phyloP scores from a whole-genome alignment of 2,329 filamentous ascomycete species.

The Curvularia verruculosa region DNA sequence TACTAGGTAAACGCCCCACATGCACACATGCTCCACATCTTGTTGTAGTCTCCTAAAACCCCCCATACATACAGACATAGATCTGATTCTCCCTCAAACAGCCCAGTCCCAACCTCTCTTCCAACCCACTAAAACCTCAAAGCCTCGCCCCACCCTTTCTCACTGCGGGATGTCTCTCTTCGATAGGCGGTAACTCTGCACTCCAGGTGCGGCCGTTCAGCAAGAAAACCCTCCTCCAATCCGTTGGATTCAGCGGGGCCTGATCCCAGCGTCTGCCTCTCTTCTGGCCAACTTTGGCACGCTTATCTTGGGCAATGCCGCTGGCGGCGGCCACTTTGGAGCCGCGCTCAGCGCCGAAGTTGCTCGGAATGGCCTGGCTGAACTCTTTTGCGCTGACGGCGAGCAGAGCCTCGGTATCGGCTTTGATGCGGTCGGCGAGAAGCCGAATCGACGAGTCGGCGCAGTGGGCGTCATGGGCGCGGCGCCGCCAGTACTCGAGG shows the following conservation, averaged over 20 bases:
- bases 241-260: slow-evolving; percentile 21
- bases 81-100: no score
- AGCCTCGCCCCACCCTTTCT: slow-evolving; percentile 6
- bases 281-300: slow-evolving; percentile 11
- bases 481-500: slow-evolving; percentile 24
- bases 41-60: no score
- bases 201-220: slow-evolving; percentile 22
- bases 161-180: slow-evolving; percentile 12
- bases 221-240: slow-evolving; percentile 26
- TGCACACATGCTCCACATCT: no score
- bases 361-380: slow-evolving; percentile 23
- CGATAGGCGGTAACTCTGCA: slow-evolving; percentile 17
- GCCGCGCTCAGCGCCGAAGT: slow-evolving; percentile 24
- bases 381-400: slow-evolving; percentile 29
- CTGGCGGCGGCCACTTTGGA: slow-evolving; percentile 21
- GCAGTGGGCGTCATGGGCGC: slow-evolving; percentile 11
- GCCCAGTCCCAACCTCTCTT: background rate
- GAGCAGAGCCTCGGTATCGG: slow-evolving; percentile 20
- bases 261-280: slow-evolving; percentile 16
- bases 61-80: background rate
- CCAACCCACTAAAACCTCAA: background rate
- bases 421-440: slow-evolving; percentile 25
- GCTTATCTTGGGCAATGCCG: slow-evolving; percentile 18
- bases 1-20: no score
- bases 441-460: slow-evolving; percentile 17